Evolutionary conservation across 805 yeast species (phyloP).

Genomic region (Zygotorulaspora danielsina): DNA sequence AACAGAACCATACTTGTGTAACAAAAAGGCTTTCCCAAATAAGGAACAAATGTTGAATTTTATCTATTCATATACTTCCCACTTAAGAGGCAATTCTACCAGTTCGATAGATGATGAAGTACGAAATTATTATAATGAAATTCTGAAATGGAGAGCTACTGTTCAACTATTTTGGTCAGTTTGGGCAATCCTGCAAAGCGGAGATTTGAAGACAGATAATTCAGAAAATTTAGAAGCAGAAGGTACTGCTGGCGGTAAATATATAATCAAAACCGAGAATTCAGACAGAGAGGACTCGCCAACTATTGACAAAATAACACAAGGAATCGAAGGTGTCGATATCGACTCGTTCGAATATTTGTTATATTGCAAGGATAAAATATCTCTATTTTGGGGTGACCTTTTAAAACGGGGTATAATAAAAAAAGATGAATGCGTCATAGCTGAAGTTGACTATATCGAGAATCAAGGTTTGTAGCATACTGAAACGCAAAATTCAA

Average conservation of each 20-base stretch:
- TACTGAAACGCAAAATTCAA: neutral
- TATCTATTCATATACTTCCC: constrained; percentile 72
- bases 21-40: constrained; percentile 58
- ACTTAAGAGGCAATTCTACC: constrained; percentile 37
- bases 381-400: constrained; percentile 71
- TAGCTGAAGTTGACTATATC: constrained; percentile 5
- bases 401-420: constrained; percentile 56
- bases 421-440: constrained; percentile 23
- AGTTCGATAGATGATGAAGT: constrained; percentile 42
- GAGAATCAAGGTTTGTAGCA: constrained; percentile 4
- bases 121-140: constrained; percentile 56
- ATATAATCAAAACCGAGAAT: constrained; percentile 34
- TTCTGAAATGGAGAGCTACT: constrained; percentile 73
- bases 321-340: constrained; percentile 23
- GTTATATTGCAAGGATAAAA: constrained; percentile 69
- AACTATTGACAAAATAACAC: constrained; percentile 25
- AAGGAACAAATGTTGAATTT: constrained; percentile 65
- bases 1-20: constrained; percentile 43
- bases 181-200: constrained; percentile 89
- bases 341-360: constrained; percentile 74
- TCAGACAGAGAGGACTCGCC: constrained; percentile 23
- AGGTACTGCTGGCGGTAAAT: constrained; percentile 57
- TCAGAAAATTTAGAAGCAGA: constrained; percentile 36
- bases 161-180: constrained; percentile 78
- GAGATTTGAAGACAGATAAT: constrained; percentile 26